Conservation (phyloP, 2,329 filamentous ascomycete genomes). For the Fusarium annulatum region DNA sequence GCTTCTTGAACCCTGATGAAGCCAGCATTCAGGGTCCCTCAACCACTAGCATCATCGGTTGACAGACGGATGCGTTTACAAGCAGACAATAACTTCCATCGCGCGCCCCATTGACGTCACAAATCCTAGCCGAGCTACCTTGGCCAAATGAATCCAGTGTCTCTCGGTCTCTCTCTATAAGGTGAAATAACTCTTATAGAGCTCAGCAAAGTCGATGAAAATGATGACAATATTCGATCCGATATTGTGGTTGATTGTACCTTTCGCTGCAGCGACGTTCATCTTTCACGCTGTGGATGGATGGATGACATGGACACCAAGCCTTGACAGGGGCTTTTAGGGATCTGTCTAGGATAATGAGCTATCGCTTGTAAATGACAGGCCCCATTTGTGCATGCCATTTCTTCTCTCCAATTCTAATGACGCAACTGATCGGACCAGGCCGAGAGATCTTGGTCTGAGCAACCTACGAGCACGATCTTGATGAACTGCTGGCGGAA, state of each 20-base stretch:
- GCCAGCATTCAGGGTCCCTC: slow-evolving; percentile 31
- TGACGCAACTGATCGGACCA: slow-evolving; percentile 13
- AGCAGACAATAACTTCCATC: not conserved
- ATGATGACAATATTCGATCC: not conserved
- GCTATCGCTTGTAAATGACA: slow-evolving; percentile 11
- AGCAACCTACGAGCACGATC: not conserved
- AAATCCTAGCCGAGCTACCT: not conserved
- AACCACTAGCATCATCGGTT: slow-evolving; percentile 11
- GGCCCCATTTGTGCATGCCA: not conserved
- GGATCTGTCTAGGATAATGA: slow-evolving; percentile 10
- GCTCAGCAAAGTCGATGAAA: not conserved
- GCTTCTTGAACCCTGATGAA: slow-evolving; percentile 23
- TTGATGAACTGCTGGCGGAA: not conserved
- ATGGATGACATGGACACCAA: slow-evolving; percentile 1
- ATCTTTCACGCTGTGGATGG: not conserved
- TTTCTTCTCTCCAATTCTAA: not conserved
- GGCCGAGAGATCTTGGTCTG: slow-evolving; percentile 1
- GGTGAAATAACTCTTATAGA: not conserved
- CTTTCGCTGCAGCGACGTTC: not conserved
- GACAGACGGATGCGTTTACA: not conserved
- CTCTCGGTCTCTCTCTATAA: not conserved
- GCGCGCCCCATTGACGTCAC: slow-evolving; percentile 26
- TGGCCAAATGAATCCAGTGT: not conserved
- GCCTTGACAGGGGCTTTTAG: slow-evolving; percentile 7
- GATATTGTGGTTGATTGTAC: not conserved